Conservation (phyloP, 1,139 yeast genomes). For the Blastobotrys serpentis region DNA sequence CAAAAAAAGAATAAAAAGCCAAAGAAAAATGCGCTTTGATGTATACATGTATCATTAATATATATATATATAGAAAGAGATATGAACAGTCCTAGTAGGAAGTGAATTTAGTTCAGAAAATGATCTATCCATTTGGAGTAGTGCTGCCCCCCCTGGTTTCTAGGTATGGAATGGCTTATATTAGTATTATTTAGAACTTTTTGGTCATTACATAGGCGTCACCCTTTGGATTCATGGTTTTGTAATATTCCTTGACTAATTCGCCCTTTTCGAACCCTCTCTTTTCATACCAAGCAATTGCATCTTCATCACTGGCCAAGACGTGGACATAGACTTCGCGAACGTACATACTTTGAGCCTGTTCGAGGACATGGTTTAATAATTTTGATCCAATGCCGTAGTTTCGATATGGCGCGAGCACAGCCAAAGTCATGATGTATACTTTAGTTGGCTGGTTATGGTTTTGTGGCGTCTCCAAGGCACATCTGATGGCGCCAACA, state of each 20-base stretch:
- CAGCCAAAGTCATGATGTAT: slow-evolving; percentile 66
- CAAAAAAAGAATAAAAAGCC: neutral
- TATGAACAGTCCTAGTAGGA: too few species aligned
- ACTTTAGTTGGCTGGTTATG: slow-evolving; percentile 47
- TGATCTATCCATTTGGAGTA: too few species aligned
- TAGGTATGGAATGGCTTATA: too few species aligned
- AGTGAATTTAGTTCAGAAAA: too few species aligned
- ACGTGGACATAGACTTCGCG: slow-evolving; percentile 64
- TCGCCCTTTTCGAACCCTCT: slow-evolving; percentile 52
- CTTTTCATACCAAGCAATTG: slow-evolving; percentile 55
- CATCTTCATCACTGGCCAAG: slow-evolving; percentile 42
- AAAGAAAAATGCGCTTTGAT: too few species aligned
- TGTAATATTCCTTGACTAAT: slow-evolving; percentile 51
- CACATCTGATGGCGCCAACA: slow-evolving; percentile 60
- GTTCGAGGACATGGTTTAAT: slow-evolving; percentile 53
- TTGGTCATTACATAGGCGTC: slow-evolving; percentile 33
- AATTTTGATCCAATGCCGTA: slow-evolving; percentile 63
- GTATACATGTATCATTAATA: too few species aligned
- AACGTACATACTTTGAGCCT: slow-evolving; percentile 52
- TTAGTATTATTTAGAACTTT: slow-evolving; percentile 11
- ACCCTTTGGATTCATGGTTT: slow-evolving; percentile 35
- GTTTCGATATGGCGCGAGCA: slow-evolving; percentile 57
- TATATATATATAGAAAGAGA: too few species aligned
- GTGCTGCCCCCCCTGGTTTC: too few species aligned
- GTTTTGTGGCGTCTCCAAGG: slow-evolving; percentile 46